Evolutionary conservation across 1,139 yeast species (phyloP).

Genomic region (Scheffersomyces quercinus): DNA sequence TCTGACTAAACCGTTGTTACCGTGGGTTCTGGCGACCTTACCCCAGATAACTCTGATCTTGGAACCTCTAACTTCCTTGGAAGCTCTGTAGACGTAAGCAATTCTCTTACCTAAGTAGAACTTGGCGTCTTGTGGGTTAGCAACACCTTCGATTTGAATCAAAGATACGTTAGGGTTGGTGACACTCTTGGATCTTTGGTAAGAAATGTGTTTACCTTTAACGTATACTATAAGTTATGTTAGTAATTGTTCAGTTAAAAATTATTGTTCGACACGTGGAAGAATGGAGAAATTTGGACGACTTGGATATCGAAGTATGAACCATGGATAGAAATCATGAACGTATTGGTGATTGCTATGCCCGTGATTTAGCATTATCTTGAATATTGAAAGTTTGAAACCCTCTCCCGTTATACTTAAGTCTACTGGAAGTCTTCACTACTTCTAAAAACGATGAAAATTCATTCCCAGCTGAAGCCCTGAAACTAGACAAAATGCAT

Average conservation of each 20-base stretch:
- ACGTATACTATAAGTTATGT: slow-evolving; percentile 79
- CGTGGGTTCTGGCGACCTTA: slow-evolving; percentile 97
- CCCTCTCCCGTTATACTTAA: too few species aligned
- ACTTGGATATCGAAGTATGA: too few species aligned
- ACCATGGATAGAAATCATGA: too few species aligned
- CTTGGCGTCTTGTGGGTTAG: slow-evolving; percentile 89
- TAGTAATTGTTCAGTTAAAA: slow-evolving; percentile 31
- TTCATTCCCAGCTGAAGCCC: too few species aligned
- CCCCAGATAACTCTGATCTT: slow-evolving; percentile 99
- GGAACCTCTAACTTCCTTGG: slow-evolving; percentile 97
- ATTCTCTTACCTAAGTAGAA: slow-evolving; percentile 99
- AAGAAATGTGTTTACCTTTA: slow-evolving; percentile 99
- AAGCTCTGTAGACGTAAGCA: slow-evolving; percentile 99
- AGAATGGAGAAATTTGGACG: too few species aligned
- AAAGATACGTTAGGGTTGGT: slow-evolving; percentile 98
- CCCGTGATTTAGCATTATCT: too few species aligned
- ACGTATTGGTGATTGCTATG: too few species aligned
- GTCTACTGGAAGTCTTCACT: too few species aligned
- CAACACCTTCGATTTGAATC: slow-evolving; percentile 95
- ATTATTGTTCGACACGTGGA: too few species aligned
- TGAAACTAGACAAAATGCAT: too few species aligned
- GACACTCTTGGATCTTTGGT: slow-evolving; percentile 99
- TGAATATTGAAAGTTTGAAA: too few species aligned
- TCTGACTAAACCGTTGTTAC: slow-evolving; percentile 97
- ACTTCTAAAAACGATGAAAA: too few species aligned